Base-by-base conservation (phyloP, 2,329 filamentous ascomycete species). In the Grosmannia penicillata region DNA sequence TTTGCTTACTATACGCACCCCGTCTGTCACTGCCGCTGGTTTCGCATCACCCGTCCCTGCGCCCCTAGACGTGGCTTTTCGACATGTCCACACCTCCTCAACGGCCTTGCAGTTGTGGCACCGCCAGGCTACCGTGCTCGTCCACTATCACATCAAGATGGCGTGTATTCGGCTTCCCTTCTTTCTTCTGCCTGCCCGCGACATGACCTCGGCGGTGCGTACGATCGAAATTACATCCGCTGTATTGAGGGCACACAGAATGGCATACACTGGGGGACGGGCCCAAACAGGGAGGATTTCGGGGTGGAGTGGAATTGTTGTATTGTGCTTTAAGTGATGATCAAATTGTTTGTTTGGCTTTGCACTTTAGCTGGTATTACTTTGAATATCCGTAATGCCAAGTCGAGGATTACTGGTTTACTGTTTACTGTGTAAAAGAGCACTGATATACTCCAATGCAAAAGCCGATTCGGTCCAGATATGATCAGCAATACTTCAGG, bases 21-120 rank as follows among this genome's bases (percentile, higher is more conserved):
- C 36, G 47, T 46, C 42, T 74, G 70, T 60, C 55, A 56, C 10
- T 70, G 72, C 57, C 60, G 58, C 47, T 75, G 70, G 70, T 58
- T 66, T 30, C 50, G 61, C 43, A 58, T 74, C 48, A 53, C 51
- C 4, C 44, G 53, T 32, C 61, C 65, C 6, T 75, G 70, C 55
- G 57, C 48, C 4, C 65, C 65, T 0, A 62, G 62, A 11, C 58
- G 59, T 52, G 67, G 69, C 42, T 72, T 74, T 54, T 53, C 51
- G 42, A 65, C 54, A 22, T 75, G 70, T 52, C 48, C 53, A 0
- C 44, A 40, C 27, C 66, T 72, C 45, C 51, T 55, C 38, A 56
- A 58, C 45, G 58, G 59, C 37, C 41, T 48, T 18, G 51, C 58
- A 36, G 59, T 62, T 43, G 49, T 53, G 17, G 43, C 53, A 21